Percentiles rank a stretch among this genome's conserved stretches.
Evolutionary conservation across 371 early-diverging fungal species (phyloP).

Genomic region (Rhizopus delemar): DNA sequence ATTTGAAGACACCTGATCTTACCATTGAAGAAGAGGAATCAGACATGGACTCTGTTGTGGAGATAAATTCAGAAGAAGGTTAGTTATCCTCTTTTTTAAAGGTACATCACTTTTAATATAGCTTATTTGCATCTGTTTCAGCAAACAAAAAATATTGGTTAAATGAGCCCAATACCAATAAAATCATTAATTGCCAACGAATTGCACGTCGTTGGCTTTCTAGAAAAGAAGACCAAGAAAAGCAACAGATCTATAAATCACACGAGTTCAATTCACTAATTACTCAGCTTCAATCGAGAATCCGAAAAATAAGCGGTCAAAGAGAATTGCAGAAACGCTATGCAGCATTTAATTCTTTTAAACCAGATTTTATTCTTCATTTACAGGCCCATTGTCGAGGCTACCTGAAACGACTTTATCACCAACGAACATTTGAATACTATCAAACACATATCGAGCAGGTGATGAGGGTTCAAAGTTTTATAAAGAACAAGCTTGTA

Average conservation of each 20-base stretch:
- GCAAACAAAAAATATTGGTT: constrained; percentile 25
- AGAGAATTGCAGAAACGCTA: constrained; percentile 34
- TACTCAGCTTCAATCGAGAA: constrained; percentile 63
- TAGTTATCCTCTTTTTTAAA: not conserved
- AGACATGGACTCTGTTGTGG: not conserved
- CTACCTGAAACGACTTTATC: constrained; percentile 57
- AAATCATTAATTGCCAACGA: constrained; percentile 57
- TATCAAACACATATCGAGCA: constrained; percentile 70
- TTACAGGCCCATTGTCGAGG: constrained; percentile 79
- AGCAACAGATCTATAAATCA: constrained; percentile 14
- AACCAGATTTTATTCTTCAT: constrained; percentile 41
- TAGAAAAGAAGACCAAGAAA: constrained; percentile 34
- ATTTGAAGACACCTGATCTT: constrained; percentile 37
- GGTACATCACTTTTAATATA: not conserved
- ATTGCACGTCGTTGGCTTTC: constrained; percentile 57
- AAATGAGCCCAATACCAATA: constrained; percentile 28
- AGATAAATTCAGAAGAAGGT: not conserved
- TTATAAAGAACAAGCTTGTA: constrained; percentile 80
- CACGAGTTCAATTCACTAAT: constrained; percentile 29
- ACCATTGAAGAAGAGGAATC: constrained; percentile 40
- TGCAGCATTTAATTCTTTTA: constrained; percentile 14
- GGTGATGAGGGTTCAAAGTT: constrained; percentile 82
- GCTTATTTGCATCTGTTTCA: too few species aligned
- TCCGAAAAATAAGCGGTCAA: constrained; percentile 61
- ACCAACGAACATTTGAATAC: constrained; percentile 59